These are phyloP conservation scores for Boletus rufocinnamomeus DNA, from an alignment of 768 basidiomycete genomes.

Conservation along the genomic window DNA sequence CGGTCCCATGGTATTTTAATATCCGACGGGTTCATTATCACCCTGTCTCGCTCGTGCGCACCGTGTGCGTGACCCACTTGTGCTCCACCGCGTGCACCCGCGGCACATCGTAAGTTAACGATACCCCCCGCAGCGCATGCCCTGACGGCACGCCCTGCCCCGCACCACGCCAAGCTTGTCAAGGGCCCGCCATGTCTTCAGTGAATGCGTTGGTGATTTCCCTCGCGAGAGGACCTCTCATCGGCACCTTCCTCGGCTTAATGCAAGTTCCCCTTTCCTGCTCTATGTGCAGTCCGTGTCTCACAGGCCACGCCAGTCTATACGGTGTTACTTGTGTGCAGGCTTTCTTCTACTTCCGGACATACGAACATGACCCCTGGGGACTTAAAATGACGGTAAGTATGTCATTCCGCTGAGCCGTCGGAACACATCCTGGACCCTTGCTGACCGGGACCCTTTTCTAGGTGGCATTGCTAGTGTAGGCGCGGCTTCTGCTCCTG, in stretches of 20 bases:
- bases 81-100: not conserved
- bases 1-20: no score
- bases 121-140: not conserved
- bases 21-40: not conserved
- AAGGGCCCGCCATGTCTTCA: conserved; percentile 12
- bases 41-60: no score
- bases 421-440: not conserved
- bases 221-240: conserved; percentile 29
- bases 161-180: not conserved
- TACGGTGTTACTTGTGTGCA: conserved; percentile 34
- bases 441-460: not conserved
- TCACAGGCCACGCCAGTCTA: conserved; percentile 19
- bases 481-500: not conserved
- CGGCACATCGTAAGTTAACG: no score
- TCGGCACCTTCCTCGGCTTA: conserved; percentile 29
- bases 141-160: not conserved
- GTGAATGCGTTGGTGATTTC: conserved; percentile 3
- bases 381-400: conserved; percentile 27
- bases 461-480: conserved; percentile 30
- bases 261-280: conserved; percentile 12
- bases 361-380: conserved; percentile 20
- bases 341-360: conserved; percentile 31
- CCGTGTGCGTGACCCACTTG: not conserved
- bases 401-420: conserved; percentile 8
- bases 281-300: not conserved